Conservation (phyloP, 139 green algal species). For the Chlorella sp. region DNA sequence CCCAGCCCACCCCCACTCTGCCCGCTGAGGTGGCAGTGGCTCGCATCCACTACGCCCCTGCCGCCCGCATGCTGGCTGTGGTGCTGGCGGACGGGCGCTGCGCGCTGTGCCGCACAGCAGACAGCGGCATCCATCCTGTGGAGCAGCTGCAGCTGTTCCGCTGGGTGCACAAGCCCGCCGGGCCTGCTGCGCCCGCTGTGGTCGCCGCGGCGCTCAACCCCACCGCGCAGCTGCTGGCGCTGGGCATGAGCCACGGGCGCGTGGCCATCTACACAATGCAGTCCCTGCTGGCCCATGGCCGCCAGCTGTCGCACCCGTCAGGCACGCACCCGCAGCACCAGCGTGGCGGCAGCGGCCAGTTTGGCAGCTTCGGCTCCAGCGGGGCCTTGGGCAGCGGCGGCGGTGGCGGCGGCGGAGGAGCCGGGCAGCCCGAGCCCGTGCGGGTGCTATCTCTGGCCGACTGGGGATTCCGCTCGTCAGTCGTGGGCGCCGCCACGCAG, state of each 20-base stretch:
- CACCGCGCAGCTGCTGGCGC: constrained; percentile 70
- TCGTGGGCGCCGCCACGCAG: constrained; percentile 56
- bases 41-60: constrained; percentile 41
- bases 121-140: constrained; percentile 37
- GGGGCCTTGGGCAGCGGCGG: neutral
- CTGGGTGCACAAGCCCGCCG: constrained; percentile 37
- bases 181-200: neutral
- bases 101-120: constrained; percentile 43
- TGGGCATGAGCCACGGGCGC: constrained; percentile 67
- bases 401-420: constrained; percentile 19
- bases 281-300: constrained; percentile 1
- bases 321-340: neutral
- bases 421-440: constrained; percentile 40
- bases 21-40: constrained; percentile 22
- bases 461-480: constrained; percentile 68
- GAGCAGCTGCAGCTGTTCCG: constrained; percentile 46
- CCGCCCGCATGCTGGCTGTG: constrained; percentile 48
- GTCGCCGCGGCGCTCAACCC: constrained; percentile 34
- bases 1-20: constrained; percentile 31
- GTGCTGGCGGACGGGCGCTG: constrained; percentile 56
- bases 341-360: neutral
- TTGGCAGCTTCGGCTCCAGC: neutral
- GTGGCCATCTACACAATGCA: constrained; percentile 73
- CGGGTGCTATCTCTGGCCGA: constrained; percentile 72
- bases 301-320: neutral